Base-by-base conservation (phyloP, 2,329 filamentous ascomycete genomes). In the Zopfia rhizophila region DNA sequence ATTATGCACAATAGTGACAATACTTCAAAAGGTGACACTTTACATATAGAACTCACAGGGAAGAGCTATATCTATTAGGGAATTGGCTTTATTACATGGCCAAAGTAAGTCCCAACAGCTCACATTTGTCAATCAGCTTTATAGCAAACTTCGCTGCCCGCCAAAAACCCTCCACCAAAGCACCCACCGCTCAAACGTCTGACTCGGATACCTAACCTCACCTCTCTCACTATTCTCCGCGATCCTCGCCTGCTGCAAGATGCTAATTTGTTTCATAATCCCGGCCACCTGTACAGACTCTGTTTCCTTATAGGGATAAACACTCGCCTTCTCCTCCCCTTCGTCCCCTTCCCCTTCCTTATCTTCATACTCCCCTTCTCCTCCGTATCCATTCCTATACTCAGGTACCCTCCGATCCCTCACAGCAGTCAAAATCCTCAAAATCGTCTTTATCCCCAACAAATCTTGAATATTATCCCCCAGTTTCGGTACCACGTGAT, bases 371-470 rank as follows among this genome's bases (percentile, higher is more conserved):
- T 38, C 3, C 70, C 48, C 36, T 66, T 51, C 7, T 60, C 66
- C 12, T 49, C 27, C 11, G 29, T n/a, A n/a, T n/a, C n/a, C n/a
- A n/a, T n/a, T 40, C 4, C 31, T 48, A 2, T 43, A 42, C 2
- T 64, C 63, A 0, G 68, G 68, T 5, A 72, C 65, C 1, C 66
- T 51, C 2, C 69, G 60, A 44, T 72, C 67, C 7, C 55, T 46
- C 2, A 66, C 66, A 5, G 66, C 65, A 2, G 58, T 60, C 32
- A 71, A 29, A 3, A 72, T 60, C 2, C 52, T 44, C 1, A 70
- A 29, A 4, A 69, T 50, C 1, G 60, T 59, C 28, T 63, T 64
- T 17, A 68, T 53, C 6, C 65, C 66, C 0, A 68, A 40, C 0
- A 66, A 19, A 16, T 63, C 57, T 18, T 57, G 53, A 1, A 68